phyloP scores from a whole-genome alignment of 2,329 filamentous ascomycete genomes.

The Ascochyta rabiei region DNA sequence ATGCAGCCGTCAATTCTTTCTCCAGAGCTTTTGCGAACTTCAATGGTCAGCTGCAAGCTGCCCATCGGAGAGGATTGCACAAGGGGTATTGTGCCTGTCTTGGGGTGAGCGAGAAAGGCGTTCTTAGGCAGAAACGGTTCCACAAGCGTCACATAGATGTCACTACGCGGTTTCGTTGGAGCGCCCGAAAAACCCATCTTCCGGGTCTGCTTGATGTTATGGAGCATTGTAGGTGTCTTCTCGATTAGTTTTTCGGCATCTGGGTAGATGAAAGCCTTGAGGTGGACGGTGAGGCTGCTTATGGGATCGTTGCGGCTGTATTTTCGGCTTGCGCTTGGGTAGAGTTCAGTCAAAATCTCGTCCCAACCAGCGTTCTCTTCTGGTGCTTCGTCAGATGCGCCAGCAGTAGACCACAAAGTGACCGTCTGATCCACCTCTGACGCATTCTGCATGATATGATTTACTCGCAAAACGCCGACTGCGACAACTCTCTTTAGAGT shows the following conservation, averaged over 20 bases:
- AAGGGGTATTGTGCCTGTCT: conserved; percentile 80
- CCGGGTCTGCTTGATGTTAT: conserved; percentile 78
- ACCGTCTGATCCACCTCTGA: conserved; percentile 78
- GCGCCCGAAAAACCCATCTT: conserved; percentile 95
- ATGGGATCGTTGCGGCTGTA: conserved; percentile 75
- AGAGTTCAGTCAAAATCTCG: conserved; percentile 66
- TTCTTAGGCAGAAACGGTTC: conserved; percentile 77
- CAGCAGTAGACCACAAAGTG: conserved; percentile 73
- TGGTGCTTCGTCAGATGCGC: conserved; percentile 36
- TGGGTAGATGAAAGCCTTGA: conserved; percentile 76
- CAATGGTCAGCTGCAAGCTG: conserved; percentile 86
- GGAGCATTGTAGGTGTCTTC: conserved; percentile 84
- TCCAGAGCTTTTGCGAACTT: conserved; percentile 80
- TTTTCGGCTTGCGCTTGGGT: conserved; percentile 73
- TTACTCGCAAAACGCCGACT: conserved; percentile 77
- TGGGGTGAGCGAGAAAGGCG: conserved; percentile 68
- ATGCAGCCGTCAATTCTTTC: conserved; percentile 89
- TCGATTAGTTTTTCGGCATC: conserved; percentile 84
- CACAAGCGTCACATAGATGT: conserved; percentile 90
- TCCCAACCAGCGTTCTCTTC: conserved; percentile 72
- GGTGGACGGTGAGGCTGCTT: conserved; percentile 78
- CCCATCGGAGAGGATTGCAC: conserved; percentile 67
- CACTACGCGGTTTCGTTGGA: conserved; percentile 84
- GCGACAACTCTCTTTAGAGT: conserved; percentile 73
- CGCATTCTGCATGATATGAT: conserved; percentile 72